Base-by-base conservation (phyloP, 2,329 filamentous ascomycete species). In the Pestalotiopsis sp. region DNA sequence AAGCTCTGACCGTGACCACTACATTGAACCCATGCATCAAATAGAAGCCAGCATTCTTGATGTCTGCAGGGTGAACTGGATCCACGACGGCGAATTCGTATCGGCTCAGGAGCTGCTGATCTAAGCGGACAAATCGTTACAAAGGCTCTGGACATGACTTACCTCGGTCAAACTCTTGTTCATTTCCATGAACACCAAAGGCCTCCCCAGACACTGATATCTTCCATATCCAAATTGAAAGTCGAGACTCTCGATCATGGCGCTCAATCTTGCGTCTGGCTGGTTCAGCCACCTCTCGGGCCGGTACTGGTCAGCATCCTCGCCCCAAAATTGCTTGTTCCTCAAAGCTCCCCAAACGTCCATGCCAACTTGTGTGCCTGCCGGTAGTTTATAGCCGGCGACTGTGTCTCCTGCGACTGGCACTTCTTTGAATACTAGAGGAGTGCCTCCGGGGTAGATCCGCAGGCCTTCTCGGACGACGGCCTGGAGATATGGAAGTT, bases 401-500 rank as follows among this genome's bases (percentile, higher is more conserved):
- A 59, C 57, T 23, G 27, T 59, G 5, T 59, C 57, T 4, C 57
- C 57, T 4, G 25, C 57, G 2, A 14, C 27, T 36, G 57, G 57
- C 4, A 59, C 57, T 13, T 59, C 57, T 59, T 59, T 59, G 57
- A 59, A 59, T 0, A 36, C 57, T 3, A 59, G 57, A 6, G 57
- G 9, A 12, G 23, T 27, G 4, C 3, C 23, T n/a, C 57, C 57
- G 17, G 68, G 68, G 56, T 70, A 70, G 3, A 71, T 61, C 31
- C 70, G 67, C 49, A 71, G n/a, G 4, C 70, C 67, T 39, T 72
- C 71, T 4, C 38, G 27, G 49, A 71, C 68, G 6, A 71, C 68
- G 25, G 70, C 71, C 25, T 71, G 71, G 17, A 71, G 61, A 59
- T 72, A 72, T 6, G 68, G 70, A 52, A 72, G 61, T 12, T 59